Conservation (phyloP, 2,329 filamentous ascomycete species). For the Verticillium dahliae region DNA sequence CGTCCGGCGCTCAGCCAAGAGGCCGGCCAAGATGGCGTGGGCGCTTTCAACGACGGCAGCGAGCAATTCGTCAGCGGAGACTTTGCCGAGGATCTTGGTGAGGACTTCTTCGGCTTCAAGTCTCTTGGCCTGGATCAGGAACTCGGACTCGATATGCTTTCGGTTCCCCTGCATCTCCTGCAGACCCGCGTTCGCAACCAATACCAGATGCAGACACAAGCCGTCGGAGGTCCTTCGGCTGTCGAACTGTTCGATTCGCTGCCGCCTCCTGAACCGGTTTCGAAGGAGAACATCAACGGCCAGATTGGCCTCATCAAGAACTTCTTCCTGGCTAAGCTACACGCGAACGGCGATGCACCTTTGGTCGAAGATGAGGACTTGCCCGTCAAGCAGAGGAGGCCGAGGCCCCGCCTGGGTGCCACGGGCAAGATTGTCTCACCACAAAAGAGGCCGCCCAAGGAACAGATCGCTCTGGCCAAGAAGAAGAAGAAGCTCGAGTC, state of each 20-base stretch:
- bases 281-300: constrained; percentile 65
- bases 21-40: constrained; percentile 73
- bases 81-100: constrained; percentile 94
- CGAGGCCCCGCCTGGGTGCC: constrained; percentile 54
- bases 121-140: constrained; percentile 89
- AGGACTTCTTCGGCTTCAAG: constrained; percentile 98
- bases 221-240: constrained; percentile 47
- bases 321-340: constrained; percentile 86
- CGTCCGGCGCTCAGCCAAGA: constrained; percentile 76
- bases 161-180: constrained; percentile 87
- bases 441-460: constrained; percentile 73
- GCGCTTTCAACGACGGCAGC: constrained; percentile 91
- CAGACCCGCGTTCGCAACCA: constrained; percentile 85
- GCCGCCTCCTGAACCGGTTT: constrained; percentile 68
- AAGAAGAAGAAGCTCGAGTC: constrained; percentile 75
- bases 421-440: constrained; percentile 84
- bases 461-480: constrained; percentile 77
- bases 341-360: constrained; percentile 63
- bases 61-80: constrained; percentile 96
- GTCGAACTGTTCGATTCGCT: constrained; percentile 61
- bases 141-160: constrained; percentile 79
- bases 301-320: constrained; percentile 85
- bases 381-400: constrained; percentile 82
- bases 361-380: constrained; percentile 92
- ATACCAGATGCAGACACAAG: constrained; percentile 68